Evolutionary conservation across 1,284 basidiomycete genomes (phyloP).

Genomic region (Microbotryomycetes sp.): DNA sequence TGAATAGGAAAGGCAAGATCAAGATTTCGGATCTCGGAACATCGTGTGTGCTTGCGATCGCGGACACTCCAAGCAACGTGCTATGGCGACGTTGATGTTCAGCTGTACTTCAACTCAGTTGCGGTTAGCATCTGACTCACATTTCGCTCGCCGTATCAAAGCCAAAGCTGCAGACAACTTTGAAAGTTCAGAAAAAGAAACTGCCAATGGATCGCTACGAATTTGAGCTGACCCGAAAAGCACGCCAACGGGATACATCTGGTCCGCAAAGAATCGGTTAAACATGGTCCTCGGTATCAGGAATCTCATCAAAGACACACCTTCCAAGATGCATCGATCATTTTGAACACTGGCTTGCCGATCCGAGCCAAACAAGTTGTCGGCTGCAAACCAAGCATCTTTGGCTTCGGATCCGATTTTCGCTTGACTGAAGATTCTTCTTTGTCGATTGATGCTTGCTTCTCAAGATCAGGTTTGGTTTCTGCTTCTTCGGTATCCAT

Average conservation of each 20-base stretch:
- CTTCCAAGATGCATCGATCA: conserved; percentile 44
- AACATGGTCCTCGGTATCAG: neutral
- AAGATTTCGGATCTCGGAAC: conserved; percentile 37
- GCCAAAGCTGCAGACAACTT: conserved; percentile 42
- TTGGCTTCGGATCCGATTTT: neutral
- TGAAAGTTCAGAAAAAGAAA: neutral
- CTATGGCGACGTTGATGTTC: conserved; percentile 28
- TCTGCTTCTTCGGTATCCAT: neutral
- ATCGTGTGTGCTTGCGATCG: conserved; percentile 33
- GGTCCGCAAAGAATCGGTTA: neutral
- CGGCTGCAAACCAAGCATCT: conserved; percentile 13
- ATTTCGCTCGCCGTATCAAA: conserved; percentile 41
- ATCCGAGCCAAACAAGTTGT: conserved; percentile 40
- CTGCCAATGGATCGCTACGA: neutral
- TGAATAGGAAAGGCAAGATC: conserved; percentile 44
- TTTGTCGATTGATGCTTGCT: neutral
- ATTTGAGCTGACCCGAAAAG: conserved; percentile 37
- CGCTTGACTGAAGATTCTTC: neutral
- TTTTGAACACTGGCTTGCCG: conserved; percentile 40
- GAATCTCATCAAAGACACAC: neutral
- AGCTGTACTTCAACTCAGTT: too few species aligned
- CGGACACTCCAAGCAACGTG: conserved; percentile 43
- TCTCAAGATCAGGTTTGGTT: neutral
- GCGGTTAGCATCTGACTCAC: too few species aligned
- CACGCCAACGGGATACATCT: conserved; percentile 42